A percentile compares a stretch with the other conserved stretches of the same genome.
These are phyloP conservation scores for Yamadazyma kitorensis DNA, from an alignment of 805 yeast species.

Conservation along the genomic window DNA sequence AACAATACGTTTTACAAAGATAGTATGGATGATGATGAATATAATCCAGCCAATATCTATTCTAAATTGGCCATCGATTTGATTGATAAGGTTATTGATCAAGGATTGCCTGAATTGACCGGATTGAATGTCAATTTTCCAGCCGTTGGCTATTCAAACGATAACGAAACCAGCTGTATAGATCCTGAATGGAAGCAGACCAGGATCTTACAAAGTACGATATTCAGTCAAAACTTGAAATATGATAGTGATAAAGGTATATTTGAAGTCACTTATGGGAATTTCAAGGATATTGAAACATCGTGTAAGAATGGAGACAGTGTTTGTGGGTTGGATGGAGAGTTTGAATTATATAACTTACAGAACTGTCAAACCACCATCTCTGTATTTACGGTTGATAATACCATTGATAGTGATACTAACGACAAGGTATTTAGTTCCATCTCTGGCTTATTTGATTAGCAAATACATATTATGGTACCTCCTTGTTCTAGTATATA, in stretches of 20 bases:
- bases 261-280: slow-evolving; percentile 14
- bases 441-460: too few relatives aligned
- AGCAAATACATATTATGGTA: too few relatives aligned
- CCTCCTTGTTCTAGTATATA: too few relatives aligned
- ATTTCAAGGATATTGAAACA: slow-evolving; percentile 16
- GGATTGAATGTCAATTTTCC: slow-evolving; percentile 53
- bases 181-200: slow-evolving; percentile 43
- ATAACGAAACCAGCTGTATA: slow-evolving; percentile 36
- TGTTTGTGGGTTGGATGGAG: slow-evolving; percentile 39
- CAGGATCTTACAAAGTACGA: slow-evolving; percentile 45
- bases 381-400: slow-evolving; percentile 44
- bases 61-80: slow-evolving; percentile 39
- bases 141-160: slow-evolving; percentile 32
- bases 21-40: slow-evolving; percentile 35
- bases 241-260: slow-evolving; percentile 39
- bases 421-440: slow-evolving; percentile 6
- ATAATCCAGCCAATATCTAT: slow-evolving; percentile 43
- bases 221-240: slow-evolving; percentile 26
- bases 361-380: slow-evolving; percentile 43
- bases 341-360: slow-evolving; percentile 27
- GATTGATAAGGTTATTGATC: slow-evolving; percentile 34
- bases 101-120: slow-evolving; percentile 37
- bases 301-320: slow-evolving; percentile 38
- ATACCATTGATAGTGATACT: slow-evolving; percentile 22
- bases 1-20: slow-evolving; percentile 50